Evolutionary conservation across 352 stramenopile species (phyloP), one percentile per base, ranked within the genome.

Genomic region (Labyrinthula sp.): DNA sequence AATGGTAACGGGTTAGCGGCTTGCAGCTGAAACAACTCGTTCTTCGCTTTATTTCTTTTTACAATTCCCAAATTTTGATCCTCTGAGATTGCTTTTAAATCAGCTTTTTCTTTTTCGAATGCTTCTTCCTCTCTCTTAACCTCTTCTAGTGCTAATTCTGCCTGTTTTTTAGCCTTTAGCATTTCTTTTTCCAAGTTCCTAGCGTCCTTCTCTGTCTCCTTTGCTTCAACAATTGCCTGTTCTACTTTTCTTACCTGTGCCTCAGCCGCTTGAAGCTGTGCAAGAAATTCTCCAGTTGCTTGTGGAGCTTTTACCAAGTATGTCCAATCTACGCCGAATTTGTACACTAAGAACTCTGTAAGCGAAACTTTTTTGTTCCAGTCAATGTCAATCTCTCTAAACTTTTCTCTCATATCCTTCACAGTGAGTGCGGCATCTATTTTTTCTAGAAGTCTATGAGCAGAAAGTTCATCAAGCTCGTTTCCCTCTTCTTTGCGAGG

Each of bases 41-140:
- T 47, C 18, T 63, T 63, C 29, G 62, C 62, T 40, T 61, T 67
- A 30, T 63, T 63, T 26, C 54, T 47, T 33, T 60, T 64, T 10
- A 68, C 57, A 12, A 62, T 55, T n/a, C 60, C 61, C 22, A 61
- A 41, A 0, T 27, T 50, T 7, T 55, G 38, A 41, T 68, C 60
- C 24, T 31, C 36, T 20, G 28, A 34, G 27, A 62, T 45, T 10
- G 1, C 21, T 29, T 63, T 45, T n/a, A 64, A 29, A 20, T 25
- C 23, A 5, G 26, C 49, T 18, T 35, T 49, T 35, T 60, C 56
- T 36, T 58, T 47, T n/a, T 17, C 48, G 15, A 40, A 48, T 12
- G 48, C 49, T 33, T 62, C 26, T 45, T 67, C 58, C 15, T 62
- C 55, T 9, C 46, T 39, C 1, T 45, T 29, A 30, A 66, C 40